Evolutionary conservation across 441 rosid genomes (phyloP), one percentile per base, ranked within the genome.

Genomic region (Isatis lusitanica): DNA sequence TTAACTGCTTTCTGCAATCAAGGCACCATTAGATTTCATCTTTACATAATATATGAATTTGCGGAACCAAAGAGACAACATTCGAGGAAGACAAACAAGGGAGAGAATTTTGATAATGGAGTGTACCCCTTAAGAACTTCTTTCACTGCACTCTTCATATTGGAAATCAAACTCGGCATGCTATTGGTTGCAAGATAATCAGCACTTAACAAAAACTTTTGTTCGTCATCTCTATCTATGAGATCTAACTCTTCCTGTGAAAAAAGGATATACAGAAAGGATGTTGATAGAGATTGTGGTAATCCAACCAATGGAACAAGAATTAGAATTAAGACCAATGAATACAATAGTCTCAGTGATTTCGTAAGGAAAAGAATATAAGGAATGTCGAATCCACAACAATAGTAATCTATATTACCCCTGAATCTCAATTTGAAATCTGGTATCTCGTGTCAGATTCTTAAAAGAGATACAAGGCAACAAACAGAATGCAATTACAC

Each of bases 41-140:
- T 26, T 17, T 48, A 36, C 59, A 55, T 46, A 26, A 28, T 48
- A 60, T 50, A 59, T 39, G 63, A 40, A 18, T 58, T 16, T 74
- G 28, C 35, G 7, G 36, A 24, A 60, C 21, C 63, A 59, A 28
- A 24, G 16, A 39, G 52, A 7, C 56, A 60, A 52, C 42, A 8
- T 26, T 58, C 16, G 21, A 40, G 28, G 35, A 74, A 50, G 46
- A 52, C 42, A 51, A 43, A 68, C 21, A 42, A 61, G 24, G 11
- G 7, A 68, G 26, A 52, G 43, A 43, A 21, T 10, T 56, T 12
- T 47, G 55, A 38, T 47, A 17, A 40, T 50, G 71, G 9, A 21
- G n/a, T 80, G 69, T 81, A 93, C 98, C 91, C 88, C 74, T 87
- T 85, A 13, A 93, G 81, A 79, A 84, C 87, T 82, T 91, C 93